phyloP scores from a whole-genome alignment of 225 moss, liverwort and hornwort species.

The Pleurozium schreberi region DNA sequence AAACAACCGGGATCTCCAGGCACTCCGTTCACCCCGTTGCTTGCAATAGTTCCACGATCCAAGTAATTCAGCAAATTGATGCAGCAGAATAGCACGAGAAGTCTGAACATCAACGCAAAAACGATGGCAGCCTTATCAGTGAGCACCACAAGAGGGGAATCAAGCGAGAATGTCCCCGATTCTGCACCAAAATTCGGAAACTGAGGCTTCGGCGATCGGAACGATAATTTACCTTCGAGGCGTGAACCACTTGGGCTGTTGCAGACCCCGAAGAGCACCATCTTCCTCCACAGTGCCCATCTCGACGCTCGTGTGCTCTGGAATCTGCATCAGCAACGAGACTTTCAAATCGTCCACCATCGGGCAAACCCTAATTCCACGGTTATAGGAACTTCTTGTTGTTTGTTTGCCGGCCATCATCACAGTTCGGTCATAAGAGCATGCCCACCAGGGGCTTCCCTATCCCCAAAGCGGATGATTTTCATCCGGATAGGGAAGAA shows the following conservation, averaged over 20 bases:
- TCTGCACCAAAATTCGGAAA: neutral
- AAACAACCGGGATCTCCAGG: slow-evolving; percentile 24
- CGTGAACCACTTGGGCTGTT: slow-evolving; percentile 1
- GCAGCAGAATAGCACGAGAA: slow-evolving; percentile 37
- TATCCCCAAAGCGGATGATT: too few species aligned
- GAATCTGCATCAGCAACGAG: neutral
- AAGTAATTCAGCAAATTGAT: slow-evolving; percentile 52
- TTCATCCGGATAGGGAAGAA: too few species aligned
- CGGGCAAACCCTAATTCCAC: neutral
- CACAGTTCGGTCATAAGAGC: too few species aligned
- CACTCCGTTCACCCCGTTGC: slow-evolving; percentile 49
- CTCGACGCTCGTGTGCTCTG: neutral
- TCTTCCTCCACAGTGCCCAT: neutral
- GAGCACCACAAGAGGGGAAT: neutral
- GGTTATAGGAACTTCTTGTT: neutral
- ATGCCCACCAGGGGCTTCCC: too few species aligned
- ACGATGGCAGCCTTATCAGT: neutral
- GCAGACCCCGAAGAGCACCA: neutral
- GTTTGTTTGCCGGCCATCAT: neutral
- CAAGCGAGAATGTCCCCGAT: neutral
- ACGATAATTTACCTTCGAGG: neutral
- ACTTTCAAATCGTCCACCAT: neutral
- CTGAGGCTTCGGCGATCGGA: neutral
- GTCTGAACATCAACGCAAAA: slow-evolving; percentile 7
- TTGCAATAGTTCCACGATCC: slow-evolving; percentile 53